Conservation (phyloP, 345 rosid species). For the Adansonia digitata region DNA sequence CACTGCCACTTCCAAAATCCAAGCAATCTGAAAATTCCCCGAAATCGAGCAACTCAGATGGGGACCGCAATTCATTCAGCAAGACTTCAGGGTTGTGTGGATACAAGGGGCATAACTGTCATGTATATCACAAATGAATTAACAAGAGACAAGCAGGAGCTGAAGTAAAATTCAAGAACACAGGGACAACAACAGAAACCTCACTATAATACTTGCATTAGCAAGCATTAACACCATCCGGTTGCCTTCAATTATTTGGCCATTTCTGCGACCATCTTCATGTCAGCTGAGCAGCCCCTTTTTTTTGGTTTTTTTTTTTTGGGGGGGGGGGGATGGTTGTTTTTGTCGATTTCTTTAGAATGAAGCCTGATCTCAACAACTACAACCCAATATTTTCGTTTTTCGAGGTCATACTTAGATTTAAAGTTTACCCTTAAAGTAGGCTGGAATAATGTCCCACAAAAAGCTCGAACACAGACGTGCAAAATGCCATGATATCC, state of each 20-base stretch:
- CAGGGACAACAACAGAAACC: neutral
- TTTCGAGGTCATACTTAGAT: neutral
- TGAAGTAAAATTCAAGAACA: neutral
- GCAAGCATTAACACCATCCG: neutral
- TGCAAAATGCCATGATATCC: neutral
- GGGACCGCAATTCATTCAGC: constrained; percentile 91
- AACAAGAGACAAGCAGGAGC: neutral
- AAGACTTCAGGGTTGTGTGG: constrained; percentile 96
- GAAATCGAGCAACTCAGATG: constrained; percentile 90
- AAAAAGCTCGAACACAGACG: neutral
- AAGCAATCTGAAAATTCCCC: constrained; percentile 97
- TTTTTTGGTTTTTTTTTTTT: too few relatives aligned
- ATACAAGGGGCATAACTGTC: constrained; percentile 91
- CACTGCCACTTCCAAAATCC: constrained; percentile 62
- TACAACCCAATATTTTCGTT: neutral
- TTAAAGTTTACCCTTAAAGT: neutral
- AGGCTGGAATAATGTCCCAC: too few relatives aligned
- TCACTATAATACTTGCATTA: neutral
- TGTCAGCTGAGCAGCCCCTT: neutral
- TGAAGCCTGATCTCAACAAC: neutral
- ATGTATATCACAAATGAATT: constrained; percentile 15
- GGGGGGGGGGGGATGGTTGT: too few relatives aligned
- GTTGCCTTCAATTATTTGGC: neutral
- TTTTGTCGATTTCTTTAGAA: neutral
- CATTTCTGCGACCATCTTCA: constrained; percentile 3